A percentile compares a stretch with the other conserved stretches of the same genome.
Evolutionary conservation across 2,329 filamentous ascomycete species (phyloP).

Genomic region (Hypoxylon sp.): DNA sequence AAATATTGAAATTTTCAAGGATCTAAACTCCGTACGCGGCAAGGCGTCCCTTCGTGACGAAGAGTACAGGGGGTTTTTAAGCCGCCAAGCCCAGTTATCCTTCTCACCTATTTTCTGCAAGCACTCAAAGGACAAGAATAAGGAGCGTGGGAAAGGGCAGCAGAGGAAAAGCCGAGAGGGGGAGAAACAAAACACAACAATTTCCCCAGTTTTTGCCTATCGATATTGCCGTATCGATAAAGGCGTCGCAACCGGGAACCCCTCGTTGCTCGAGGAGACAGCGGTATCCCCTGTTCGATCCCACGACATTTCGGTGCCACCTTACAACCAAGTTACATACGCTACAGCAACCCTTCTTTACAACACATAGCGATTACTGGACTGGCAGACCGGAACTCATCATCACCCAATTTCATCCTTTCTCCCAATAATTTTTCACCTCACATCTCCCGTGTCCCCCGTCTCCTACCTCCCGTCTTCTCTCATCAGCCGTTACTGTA

Average conservation of each 20-base stretch:
- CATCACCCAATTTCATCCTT: conserved; percentile 11
- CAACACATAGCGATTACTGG: conserved; percentile 21
- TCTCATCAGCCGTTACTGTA: conserved; percentile 31
- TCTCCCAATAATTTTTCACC: conserved; percentile 26
- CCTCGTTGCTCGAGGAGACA: conserved; percentile 46
- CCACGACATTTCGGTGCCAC: conserved; percentile 41
- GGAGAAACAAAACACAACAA: conserved; percentile 9
- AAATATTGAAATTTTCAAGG: conserved; percentile 26
- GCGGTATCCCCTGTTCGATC: conserved; percentile 44
- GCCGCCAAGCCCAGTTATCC: conserved; percentile 27
- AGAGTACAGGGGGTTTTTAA: conserved; percentile 15
- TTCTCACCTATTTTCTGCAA: conserved; percentile 22
- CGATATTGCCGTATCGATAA: conserved; percentile 44
- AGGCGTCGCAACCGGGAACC: conserved; percentile 30
- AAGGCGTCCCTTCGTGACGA: conserved; percentile 27
- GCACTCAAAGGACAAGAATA: conserved; percentile 21
- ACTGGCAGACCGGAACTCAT: neutral
- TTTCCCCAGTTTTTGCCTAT: conserved; percentile 36
- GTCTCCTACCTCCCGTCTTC: conserved; percentile 10
- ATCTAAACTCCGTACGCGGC: conserved; percentile 37
- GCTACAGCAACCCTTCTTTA: conserved; percentile 13
- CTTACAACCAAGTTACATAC: conserved; percentile 27
- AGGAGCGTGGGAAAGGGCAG: conserved; percentile 15
- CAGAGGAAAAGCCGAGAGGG: conserved; percentile 14
- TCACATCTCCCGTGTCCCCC: conserved; percentile 21